A percentile compares a stretch with the other conserved stretches of the same genome.
Conservation (phyloP, 805 yeast species). For the Metschnikowia vanudenii region DNA sequence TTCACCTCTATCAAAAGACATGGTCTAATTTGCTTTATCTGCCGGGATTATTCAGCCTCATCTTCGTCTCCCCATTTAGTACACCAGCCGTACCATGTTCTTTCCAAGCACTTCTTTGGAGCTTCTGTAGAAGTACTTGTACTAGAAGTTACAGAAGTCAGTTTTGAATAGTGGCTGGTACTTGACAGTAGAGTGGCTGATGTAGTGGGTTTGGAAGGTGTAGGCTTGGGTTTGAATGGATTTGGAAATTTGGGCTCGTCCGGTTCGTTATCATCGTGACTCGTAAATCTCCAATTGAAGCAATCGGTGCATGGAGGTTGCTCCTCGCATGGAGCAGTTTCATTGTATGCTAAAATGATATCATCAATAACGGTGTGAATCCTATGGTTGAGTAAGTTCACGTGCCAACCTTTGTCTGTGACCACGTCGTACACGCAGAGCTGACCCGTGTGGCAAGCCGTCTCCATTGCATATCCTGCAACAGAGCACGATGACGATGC, state of each 20-base stretch:
- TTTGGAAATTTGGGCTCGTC: conserved; percentile 40
- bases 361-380: conserved; percentile 89
- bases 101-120: conserved; percentile 49
- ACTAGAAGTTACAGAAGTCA: conserved; percentile 3
- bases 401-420: conserved; percentile 86
- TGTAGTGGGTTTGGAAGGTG: conserved; percentile 12
- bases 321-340: conserved; percentile 67
- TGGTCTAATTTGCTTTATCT: not conserved
- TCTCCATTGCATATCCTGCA: conserved; percentile 97
- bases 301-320: conserved; percentile 90
- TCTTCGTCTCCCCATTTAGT: conserved; percentile 43
- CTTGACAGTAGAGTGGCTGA: not conserved
- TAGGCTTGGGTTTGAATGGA: conserved; percentile 32
- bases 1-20: not conserved
- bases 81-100: conserved; percentile 72
- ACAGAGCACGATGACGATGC: conserved; percentile 84
- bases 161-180: conserved; percentile 5
- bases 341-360: conserved; percentile 67
- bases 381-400: conserved; percentile 82
- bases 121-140: conserved; percentile 19
- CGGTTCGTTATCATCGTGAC: conserved; percentile 42
- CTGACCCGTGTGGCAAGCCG: conserved; percentile 89
- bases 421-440: conserved; percentile 89
- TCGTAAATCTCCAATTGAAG: conserved; percentile 79
- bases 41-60: conserved; percentile 8